These are phyloP conservation scores for Pythium coloratum DNA, from an alignment of 352 stramenopile genomes.

Conservation along the genomic window DNA sequence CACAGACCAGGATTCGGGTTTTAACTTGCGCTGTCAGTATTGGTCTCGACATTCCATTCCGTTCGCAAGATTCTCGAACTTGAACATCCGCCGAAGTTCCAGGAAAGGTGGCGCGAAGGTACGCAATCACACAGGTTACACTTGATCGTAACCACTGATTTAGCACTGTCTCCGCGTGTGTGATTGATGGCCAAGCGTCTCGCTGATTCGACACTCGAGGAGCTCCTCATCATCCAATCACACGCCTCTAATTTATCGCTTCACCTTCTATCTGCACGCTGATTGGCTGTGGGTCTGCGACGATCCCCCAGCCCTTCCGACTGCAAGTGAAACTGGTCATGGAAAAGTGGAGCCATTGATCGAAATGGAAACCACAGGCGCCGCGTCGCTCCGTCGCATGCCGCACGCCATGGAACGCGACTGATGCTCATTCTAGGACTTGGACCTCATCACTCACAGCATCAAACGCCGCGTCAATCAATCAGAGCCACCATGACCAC, in stretches of 20 bases:
- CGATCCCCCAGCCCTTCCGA: slow-evolving; percentile 11
- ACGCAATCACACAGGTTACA: neutral
- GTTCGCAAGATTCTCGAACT: slow-evolving; percentile 26
- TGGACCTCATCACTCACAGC: neutral
- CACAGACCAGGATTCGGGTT: slow-evolving; percentile 14
- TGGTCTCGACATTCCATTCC: slow-evolving; percentile 7
- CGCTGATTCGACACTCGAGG: slow-evolving; percentile 19
- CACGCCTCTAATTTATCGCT: slow-evolving; percentile 23
- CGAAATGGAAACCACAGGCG: neutral
- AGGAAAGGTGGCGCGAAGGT: slow-evolving; percentile 31
- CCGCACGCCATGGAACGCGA: neutral
- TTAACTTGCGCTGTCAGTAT: neutral
- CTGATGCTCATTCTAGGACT: neutral
- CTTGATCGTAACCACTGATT: neutral
- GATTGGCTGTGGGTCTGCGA: slow-evolving; percentile 23
- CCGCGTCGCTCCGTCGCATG: slow-evolving; percentile 9
- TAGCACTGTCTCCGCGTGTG: neutral
- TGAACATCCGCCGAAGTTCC: slow-evolving; percentile 22
- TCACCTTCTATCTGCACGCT: slow-evolving; percentile 10
- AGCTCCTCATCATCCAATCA: slow-evolving; percentile 20
- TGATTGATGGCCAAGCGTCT: slow-evolving; percentile 9
- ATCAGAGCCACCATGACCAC: slow-evolving; percentile 9
- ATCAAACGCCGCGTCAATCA: neutral
- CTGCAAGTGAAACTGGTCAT: slow-evolving; percentile 1
- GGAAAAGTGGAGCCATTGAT: neutral